These are phyloP conservation scores for Neonectria magnoliae DNA, from an alignment of 2,329 filamentous ascomycete species.

Conservation along the genomic window DNA sequence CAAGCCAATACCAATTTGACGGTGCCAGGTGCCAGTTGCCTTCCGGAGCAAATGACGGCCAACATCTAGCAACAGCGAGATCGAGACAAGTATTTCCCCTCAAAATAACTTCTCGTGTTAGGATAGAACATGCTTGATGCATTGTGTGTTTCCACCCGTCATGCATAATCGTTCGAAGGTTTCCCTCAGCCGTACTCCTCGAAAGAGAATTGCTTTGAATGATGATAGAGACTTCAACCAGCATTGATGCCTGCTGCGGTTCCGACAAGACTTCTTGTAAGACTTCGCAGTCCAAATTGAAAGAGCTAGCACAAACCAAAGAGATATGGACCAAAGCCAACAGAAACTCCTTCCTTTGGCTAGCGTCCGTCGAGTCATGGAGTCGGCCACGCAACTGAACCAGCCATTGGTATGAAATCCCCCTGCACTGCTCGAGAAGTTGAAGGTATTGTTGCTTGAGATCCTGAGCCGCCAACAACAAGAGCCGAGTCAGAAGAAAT, in stretches of 20 bases:
- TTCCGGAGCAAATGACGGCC: constrained; percentile 20
- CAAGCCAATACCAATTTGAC: constrained; percentile 17
- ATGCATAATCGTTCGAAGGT: constrained; percentile 1
- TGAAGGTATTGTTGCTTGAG: not conserved
- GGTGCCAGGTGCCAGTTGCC: constrained; percentile 9
- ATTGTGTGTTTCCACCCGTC: constrained; percentile 21
- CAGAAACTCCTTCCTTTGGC: constrained; percentile 17
- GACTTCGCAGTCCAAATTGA: constrained; percentile 8
- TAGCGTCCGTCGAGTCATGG: not conserved
- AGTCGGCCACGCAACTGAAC: not conserved
- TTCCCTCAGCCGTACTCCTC: not conserved
- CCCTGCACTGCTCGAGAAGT: constrained; percentile 12
- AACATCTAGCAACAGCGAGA: constrained; percentile 24
- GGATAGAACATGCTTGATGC: not conserved
- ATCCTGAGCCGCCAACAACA: constrained; percentile 14
- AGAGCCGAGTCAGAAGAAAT: constrained; percentile 18
- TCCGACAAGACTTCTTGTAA: constrained; percentile 6
- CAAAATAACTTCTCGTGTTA: not conserved
- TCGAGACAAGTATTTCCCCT: constrained; percentile 15
- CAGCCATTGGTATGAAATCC: constrained; percentile 23
- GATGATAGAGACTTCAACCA: constrained; percentile 23
- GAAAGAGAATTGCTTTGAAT: constrained; percentile 10
- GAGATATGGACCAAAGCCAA: constrained; percentile 9
- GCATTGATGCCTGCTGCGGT: constrained; percentile 21
- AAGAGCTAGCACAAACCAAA: constrained; percentile 24